Base-by-base conservation (phyloP, 2,329 filamentous ascomycete genomes). In the Fusarium goolgardi region DNA sequence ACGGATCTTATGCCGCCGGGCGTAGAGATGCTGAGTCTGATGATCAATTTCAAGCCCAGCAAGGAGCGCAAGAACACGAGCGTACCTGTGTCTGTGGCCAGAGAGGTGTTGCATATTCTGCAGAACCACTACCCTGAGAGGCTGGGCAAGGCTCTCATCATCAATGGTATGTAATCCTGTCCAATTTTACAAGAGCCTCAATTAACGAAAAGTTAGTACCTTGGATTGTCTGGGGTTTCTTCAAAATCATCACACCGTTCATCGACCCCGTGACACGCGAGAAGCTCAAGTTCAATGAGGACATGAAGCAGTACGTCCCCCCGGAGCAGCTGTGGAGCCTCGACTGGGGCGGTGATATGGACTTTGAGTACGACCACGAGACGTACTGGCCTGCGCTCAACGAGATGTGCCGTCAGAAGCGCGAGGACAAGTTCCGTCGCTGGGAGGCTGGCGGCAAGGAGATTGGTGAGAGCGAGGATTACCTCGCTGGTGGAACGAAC, bases 271-370 rank as follows among this genome's bases (percentile, higher is more conserved):
- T 94, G 73, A 99, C 96, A 12, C 89, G 92, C 60, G 90, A 96
- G 75, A 99, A 99, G 84, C 90, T 99, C 82, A 96, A 96, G 82
- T 97, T 97, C 85, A 97, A 98, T 83, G 94, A 97, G 78, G 91
- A 96, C 76, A 90, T 97, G 83, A 86, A 85, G 71, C 84, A 91
- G 71, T 93, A 94, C 77, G 91, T 99, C 21, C 94, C 94, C 7
- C 80, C 89, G 10, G 85, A 90, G 73, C 95, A 98, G 78, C 87
- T 99, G 54, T 91, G 93, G 90, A 90, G 89, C 73, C 85, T 89
- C 59, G 89, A 91, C 73, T 84, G 83, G 71, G 89, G 90, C 47
- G 95, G 96, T 59, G 86, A 92, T 50, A 86, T 97, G 65, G 87
- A 94, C 62, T 98, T 99, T 77, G 90, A 93, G 74, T 99, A 99